Base-by-base conservation (phyloP, 768 basidiomycete genomes). In the Tylopilus rubrobrunneus region DNA sequence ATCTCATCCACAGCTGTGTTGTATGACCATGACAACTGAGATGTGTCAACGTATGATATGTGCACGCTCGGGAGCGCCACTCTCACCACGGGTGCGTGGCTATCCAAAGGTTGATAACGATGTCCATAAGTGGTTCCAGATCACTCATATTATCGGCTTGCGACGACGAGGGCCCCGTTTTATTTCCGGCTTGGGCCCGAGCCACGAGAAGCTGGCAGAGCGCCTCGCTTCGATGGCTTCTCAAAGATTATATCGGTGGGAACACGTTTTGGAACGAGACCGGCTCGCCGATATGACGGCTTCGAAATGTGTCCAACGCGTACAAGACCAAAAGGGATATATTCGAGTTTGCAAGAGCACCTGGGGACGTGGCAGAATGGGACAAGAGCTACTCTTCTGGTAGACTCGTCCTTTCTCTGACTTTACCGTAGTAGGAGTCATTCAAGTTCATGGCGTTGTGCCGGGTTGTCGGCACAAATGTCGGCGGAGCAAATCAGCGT, bases 141-240 rank as follows among this genome's bases (percentile, higher is more conserved):
- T 61, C 87, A 87, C 66, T 86, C 86, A 0, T 84, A 85, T 63
- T 81, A 74, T 62, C 83, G 80, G 62, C 68, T 89, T 51, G 87
- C 29, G 65, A 74, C 6, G 65, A 71, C 11, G 73, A 81, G 25
- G 76, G 84, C 29, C 80, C 81, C 85, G 3, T 87, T 84, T 3
- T 94, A 92, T 71, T 88, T 92, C 67, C 76, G 81, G 40, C 78
- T 92, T 43, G 92, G 94, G 67, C 73, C 69, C 10, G 76, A 80
- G 44, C 77, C 81, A 62, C 75, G 77, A 4, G 78, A 83, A 83
- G 59, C 78, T n/a, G 91, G 90, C 1, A 79, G 84, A 15, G 87
- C 91, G 28, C 62, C 93, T 42, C 81, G 90, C 48, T 90, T 95
- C 65, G 92, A 94, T 64, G 87, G 85, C 65, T 76, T 94, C 56